phyloP scores from a whole-genome alignment of 176 grass and related monocot genomes.

The Ensete glaucum region DNA sequence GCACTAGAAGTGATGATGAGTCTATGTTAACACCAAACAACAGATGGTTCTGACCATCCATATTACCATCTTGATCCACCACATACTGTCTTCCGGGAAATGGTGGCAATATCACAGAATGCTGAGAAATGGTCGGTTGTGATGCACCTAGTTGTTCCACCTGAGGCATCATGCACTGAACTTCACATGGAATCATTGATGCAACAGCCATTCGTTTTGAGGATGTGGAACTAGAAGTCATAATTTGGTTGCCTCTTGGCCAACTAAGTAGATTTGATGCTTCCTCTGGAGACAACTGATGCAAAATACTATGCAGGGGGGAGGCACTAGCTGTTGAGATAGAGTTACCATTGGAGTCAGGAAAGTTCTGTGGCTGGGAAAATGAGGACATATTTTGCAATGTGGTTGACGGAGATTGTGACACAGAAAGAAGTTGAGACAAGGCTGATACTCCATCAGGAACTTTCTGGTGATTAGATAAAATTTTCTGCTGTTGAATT shows the following conservation, averaged over 20 bases:
- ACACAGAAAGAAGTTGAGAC: constrained; percentile 32
- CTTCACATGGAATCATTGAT: constrained; percentile 37
- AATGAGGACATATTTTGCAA: constrained; percentile 39
- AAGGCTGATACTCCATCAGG: constrained; percentile 33
- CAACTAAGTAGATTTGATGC: constrained; percentile 49
- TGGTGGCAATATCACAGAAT: constrained; percentile 37
- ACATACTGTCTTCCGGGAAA: constrained; percentile 69
- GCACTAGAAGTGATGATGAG: constrained; percentile 54
- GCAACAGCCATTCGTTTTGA: constrained; percentile 68
- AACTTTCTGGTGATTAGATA: constrained; percentile 40
- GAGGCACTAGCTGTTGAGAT: constrained; percentile 36
- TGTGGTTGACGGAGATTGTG: constrained; percentile 35
- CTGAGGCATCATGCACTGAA: constrained; percentile 29
- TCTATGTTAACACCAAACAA: constrained; percentile 78
- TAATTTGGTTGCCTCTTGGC: constrained; percentile 45
- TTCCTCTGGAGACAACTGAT: constrained; percentile 54
- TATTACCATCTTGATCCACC: constrained; percentile 58
- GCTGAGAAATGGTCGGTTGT: constrained; percentile 41
- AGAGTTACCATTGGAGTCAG: constrained; percentile 46
- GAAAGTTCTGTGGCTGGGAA: constrained; percentile 53
- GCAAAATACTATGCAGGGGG: constrained; percentile 39
- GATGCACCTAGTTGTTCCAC: constrained; percentile 52
- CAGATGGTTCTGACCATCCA: constrained; percentile 61
- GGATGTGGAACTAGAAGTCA: constrained; percentile 48
- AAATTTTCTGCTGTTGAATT: constrained; percentile 52